phyloP scores from a whole-genome alignment of 1,284 basidiomycete species.

The Fistulina hepatica region DNA sequence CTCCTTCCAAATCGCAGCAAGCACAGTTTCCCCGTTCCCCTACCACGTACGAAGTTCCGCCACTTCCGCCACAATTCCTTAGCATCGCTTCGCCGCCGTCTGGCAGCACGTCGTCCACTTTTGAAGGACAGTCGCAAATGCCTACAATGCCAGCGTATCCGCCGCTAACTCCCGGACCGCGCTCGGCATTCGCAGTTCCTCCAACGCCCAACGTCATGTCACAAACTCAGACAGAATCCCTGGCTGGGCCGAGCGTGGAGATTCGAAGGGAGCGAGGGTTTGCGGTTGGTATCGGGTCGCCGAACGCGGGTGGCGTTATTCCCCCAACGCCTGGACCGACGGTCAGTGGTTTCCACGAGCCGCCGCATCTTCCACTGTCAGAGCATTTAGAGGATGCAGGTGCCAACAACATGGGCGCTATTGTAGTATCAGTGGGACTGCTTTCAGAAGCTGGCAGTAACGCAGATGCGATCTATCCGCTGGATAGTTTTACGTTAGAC shows the following conservation, averaged over 20 bases:
- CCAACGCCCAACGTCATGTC: too few relatives aligned
- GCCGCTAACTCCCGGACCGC: too few relatives aligned
- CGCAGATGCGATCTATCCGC: constrained; percentile 44
- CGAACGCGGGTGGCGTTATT: constrained; percentile 14
- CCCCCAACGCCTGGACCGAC: constrained; percentile 50
- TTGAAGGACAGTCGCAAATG: constrained; percentile 47
- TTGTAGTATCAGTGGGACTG: constrained; percentile 69
- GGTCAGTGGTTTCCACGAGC: constrained; percentile 27
- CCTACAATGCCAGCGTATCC: constrained; percentile 66
- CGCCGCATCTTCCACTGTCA: neutral
- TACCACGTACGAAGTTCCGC: constrained; percentile 10
- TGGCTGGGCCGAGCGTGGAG: constrained; percentile 50
- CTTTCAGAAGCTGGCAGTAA: constrained; percentile 23
- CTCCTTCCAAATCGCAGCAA: constrained; percentile 8
- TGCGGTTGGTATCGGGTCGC: constrained; percentile 19
- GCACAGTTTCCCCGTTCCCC: constrained; percentile 9
- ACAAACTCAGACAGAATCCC: constrained; percentile 25
- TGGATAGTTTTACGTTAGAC: constrained; percentile 73
- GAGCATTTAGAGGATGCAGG: neutral
- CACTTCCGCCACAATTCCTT: too few relatives aligned
- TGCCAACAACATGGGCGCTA: constrained; percentile 32
- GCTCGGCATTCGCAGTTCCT: too few relatives aligned
- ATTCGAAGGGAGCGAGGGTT: constrained; percentile 44
- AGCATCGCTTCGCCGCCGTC: too few relatives aligned
- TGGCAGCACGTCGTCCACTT: too few relatives aligned